Evolutionary conservation across 2,329 filamentous ascomycete species (phyloP).

Genomic region (Colletotrichum sp.): DNA sequence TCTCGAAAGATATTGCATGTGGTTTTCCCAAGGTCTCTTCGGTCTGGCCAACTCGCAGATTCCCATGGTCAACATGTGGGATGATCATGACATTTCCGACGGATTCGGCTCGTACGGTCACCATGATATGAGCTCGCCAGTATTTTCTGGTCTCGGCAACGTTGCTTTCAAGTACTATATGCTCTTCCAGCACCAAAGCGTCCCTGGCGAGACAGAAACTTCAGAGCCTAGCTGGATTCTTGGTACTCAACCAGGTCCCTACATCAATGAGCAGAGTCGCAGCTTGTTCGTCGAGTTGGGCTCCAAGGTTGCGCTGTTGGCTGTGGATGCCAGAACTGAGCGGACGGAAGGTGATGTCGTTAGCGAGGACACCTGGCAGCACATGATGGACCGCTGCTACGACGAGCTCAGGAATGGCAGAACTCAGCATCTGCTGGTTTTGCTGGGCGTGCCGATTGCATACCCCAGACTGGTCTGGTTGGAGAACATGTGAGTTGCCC

Average conservation of each 20-base stretch:
- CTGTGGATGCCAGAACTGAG: conserved; percentile 90
- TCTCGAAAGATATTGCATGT: conserved; percentile 85
- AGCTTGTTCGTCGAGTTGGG: conserved; percentile 88
- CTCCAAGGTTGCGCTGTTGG: conserved; percentile 79
- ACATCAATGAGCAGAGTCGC: conserved; percentile 85
- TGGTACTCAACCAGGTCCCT: conserved; percentile 81
- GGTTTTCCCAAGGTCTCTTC: conserved; percentile 96
- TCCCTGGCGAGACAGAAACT: conserved; percentile 78
- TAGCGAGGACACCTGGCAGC: conserved; percentile 80
- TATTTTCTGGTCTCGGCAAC: conserved; percentile 88
- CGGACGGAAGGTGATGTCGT: conserved; percentile 84
- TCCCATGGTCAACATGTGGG: conserved; percentile 97
- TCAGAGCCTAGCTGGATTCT: conserved; percentile 93
- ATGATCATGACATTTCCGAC: conserved; percentile 92
- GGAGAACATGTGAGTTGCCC: conserved; percentile 66
- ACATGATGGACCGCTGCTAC: conserved; percentile 85
- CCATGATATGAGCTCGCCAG: conserved; percentile 87
- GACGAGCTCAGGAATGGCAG: conserved; percentile 82
- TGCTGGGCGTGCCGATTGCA: conserved; percentile 83
- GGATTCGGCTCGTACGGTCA: conserved; percentile 94
- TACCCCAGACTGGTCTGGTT: conserved; percentile 78
- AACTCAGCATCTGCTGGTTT: conserved; percentile 87
- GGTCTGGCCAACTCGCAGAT: conserved; percentile 93
- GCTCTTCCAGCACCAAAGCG: conserved; percentile 96
- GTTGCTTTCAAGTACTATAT: conserved; percentile 99